Base-by-base conservation (phyloP, 495 filamentous ascomycete genomes). In the Choiromyces venosus region DNA sequence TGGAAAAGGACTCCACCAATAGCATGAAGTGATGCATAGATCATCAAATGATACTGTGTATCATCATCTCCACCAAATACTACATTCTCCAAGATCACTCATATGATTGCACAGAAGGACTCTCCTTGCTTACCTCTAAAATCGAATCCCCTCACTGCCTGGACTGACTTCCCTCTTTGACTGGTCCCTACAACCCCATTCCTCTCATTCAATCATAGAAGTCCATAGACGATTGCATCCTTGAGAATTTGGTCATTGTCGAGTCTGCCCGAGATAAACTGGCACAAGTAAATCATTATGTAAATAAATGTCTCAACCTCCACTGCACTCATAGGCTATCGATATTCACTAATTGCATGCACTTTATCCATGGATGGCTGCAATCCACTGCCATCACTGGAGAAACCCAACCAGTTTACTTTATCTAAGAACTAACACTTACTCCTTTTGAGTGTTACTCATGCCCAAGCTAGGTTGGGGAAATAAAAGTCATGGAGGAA, bases 1-100 rank as follows among this genome's bases (percentile, higher is more conserved):
- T 72, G 33, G 56, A 72, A 72, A 9, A 72, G 46, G 10, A 72
- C 70, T 56, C 10, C 70, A 7, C 56, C 70, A n/a, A 67, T 8
- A 21, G 18, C 70, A 25, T 33, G n/a, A 18, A 21, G 35, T 25
- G 33, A 67, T 8, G 56, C 56, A 38, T 72, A 33, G 8, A 25
- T 38, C 4, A 56, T 18, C 33, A 72, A 8, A 29, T 72, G 70
- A 66, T 72, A 72, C 40, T 72, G 70, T 9, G 9, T 16, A 8
- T 35, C n/a, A 25, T 16, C 18, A 52, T 72, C 33, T 66, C 70
- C 70, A 7, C 52, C 70, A 16, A 12, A 38, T 19, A 65, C 12
- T 19, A 42, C 35, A 7, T 66, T 66, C 7, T 72, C 7, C 25
- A 36, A 19, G 19, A 72, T 66, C 8, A 16, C 33, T 7, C 33